phyloP scores from a whole-genome alignment of 805 yeast genomes.

The Wickerhamomyces sydowiorum region DNA sequence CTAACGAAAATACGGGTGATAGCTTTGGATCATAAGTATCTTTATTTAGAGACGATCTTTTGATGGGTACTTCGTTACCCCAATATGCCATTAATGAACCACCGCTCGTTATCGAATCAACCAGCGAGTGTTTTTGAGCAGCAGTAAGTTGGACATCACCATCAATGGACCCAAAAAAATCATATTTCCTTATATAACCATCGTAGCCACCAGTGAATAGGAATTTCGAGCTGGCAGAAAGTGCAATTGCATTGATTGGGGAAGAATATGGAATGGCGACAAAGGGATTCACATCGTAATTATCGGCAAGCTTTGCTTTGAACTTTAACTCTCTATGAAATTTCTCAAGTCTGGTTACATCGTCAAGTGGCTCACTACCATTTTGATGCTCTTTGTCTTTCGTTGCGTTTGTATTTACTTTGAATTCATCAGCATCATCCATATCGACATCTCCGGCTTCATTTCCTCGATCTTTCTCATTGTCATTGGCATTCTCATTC shows the following conservation, averaged over 20 bases:
- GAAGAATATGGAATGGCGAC: conserved; percentile 84
- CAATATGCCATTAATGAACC: conserved; percentile 84
- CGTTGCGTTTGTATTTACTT: conserved; percentile 1
- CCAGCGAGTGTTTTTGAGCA: conserved; percentile 83
- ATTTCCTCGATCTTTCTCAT: neutral
- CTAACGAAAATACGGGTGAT: conserved; percentile 86
- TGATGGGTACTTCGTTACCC: conserved; percentile 92
- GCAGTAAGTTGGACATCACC: conserved; percentile 85
- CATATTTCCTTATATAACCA: conserved; percentile 87
- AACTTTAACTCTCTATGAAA: conserved; percentile 28
- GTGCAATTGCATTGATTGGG: conserved; percentile 70
- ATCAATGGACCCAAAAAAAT: conserved; percentile 76
- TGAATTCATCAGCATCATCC: conserved; percentile 11
- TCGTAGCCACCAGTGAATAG: conserved; percentile 94
- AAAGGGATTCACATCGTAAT: conserved; percentile 72
- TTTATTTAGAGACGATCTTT: conserved; percentile 29
- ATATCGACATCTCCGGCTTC: conserved; percentile 17
- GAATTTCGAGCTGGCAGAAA: conserved; percentile 79
- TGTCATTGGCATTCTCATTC: conserved; percentile 3
- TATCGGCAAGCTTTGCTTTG: conserved; percentile 46
- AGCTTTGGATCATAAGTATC: conserved; percentile 46
- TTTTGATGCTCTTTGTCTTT: conserved; percentile 3
- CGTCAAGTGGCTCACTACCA: conserved; percentile 14
- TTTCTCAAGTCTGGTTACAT: conserved; percentile 9
- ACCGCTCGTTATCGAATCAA: conserved; percentile 79